These are phyloP conservation scores for Leptographium lundbergii DNA, from an alignment of 2,329 filamentous ascomycete species.

Conservation along the genomic window DNA sequence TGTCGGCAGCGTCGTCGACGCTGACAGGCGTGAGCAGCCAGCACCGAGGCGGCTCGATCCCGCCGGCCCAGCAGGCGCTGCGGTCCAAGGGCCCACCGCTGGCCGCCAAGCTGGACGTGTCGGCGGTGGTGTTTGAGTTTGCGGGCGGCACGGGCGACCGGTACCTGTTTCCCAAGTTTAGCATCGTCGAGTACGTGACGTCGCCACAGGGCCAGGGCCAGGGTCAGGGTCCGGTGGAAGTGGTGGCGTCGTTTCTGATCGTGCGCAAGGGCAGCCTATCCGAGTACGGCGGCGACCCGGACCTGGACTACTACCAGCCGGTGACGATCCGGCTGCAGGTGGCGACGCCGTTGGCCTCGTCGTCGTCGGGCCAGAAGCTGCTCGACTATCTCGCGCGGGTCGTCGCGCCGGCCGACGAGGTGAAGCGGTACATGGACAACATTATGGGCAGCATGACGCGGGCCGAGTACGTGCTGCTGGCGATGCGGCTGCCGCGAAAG, in stretches of 20 bases:
- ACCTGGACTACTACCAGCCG: conserved; percentile 64
- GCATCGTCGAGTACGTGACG: conserved; percentile 56
- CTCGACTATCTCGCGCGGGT: conserved; percentile 49
- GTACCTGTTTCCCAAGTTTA: conserved; percentile 67
- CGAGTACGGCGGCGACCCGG: conserved; percentile 50
- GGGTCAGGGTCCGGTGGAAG: conserved; percentile 27
- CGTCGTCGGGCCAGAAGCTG: conserved; percentile 31
- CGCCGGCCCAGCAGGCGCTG: conserved; percentile 36
- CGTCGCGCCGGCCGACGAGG: conserved; percentile 50
- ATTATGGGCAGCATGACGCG: conserved; percentile 58
- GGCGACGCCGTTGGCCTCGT: conserved; percentile 3
- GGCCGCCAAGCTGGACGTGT: conserved; percentile 43
- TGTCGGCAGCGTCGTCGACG: conserved; percentile 3
- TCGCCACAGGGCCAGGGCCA: conserved; percentile 31
- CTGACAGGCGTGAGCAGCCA: conserved; percentile 10
- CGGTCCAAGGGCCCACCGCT: conserved; percentile 48
- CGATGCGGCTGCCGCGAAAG: conserved; percentile 49
- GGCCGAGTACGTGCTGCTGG: conserved; percentile 53
- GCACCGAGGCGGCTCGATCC: not conserved
- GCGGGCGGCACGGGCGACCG: conserved; percentile 55
- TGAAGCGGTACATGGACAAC: conserved; percentile 55
- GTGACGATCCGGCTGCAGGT: conserved; percentile 45
- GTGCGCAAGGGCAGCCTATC: conserved; percentile 59
- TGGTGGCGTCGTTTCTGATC: conserved; percentile 66
- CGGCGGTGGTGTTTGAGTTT: conserved; percentile 60